Evolutionary conservation across 1,139 yeast genomes (phyloP), one percentile per base, ranked within the genome.

Genomic region (Saccharomyces uvarum): DNA sequence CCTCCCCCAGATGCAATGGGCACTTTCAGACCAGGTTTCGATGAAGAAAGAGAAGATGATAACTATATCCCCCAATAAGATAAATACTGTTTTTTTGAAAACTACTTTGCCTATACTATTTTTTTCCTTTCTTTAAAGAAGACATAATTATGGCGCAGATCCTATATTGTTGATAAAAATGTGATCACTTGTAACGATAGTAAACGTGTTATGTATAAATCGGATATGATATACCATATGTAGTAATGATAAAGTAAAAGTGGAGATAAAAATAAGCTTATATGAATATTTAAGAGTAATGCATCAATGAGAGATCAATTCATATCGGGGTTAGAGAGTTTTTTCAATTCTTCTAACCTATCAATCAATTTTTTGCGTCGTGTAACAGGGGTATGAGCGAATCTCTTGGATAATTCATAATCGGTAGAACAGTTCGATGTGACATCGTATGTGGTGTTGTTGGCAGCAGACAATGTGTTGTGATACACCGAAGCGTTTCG

Each of bases 341-440:
- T 63, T 54, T 68, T 70, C 55, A 70, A 55, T 54, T 70, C 72
- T 51, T 63, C 68, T 33, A 73, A 61, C 55, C 76, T 65, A 56
- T 74, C 77, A 51, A 73, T 73, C 53, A 74, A 60, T 64, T 74
- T 73, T 52, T 74, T 70, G 47, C 73, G 63, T 57, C 70, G 66
- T 9, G 71, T 66, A 47, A 67, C 54, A 1, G 71, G 69, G 3
- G 61, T 62, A 28, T 61, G 59, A 7, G 58, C 59, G 50, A 63
- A 65, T 51, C 66, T 56, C 51, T 56, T 58, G 24, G 63, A 65
- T 47, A 64, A 57, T 46, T 62, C 63, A 4, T 61, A 59, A 49
- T 62, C 67, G 26, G 61, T 52, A 46, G 51, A 51, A 33, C 54
- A 51, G 47, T 54, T 47, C 38, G 57, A 41, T 29, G 54, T 51